Evolutionary conservation across 306 rosid genomes (phyloP).

Genomic region (Nissolia schottii): DNA sequence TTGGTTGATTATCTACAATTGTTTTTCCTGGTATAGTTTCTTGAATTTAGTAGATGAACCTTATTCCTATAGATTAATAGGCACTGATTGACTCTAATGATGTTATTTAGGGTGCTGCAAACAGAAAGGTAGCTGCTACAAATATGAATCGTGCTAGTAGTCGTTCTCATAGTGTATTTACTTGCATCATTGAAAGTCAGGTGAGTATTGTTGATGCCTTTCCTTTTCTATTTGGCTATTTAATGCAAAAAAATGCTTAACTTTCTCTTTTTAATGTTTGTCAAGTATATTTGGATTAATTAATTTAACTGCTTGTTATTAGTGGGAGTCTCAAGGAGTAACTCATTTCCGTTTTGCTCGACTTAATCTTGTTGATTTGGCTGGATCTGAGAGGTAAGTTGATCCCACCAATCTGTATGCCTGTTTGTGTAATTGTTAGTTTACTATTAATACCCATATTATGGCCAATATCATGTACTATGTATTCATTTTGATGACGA

Average conservation of each 20-base stretch:
- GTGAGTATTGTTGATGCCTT: slow-evolving; percentile 35
- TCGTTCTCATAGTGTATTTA: slow-evolving; percentile 97
- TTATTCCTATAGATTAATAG: neutral
- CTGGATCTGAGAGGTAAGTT: slow-evolving; percentile 96
- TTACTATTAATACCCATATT: neutral
- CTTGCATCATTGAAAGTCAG: slow-evolving; percentile 92
- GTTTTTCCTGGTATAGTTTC: neutral
- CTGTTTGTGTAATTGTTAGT: neutral
- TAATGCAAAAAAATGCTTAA: neutral
- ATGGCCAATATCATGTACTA: neutral
- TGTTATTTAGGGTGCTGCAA: slow-evolving; percentile 74
- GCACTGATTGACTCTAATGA: slow-evolving; percentile 16
- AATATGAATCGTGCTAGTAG: slow-evolving; percentile 98
- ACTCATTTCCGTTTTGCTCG: slow-evolving; percentile 91
- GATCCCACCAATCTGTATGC: neutral
- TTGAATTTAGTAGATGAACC: slow-evolving; percentile 6
- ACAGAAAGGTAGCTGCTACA: slow-evolving; percentile 96
- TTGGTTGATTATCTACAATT: neutral
- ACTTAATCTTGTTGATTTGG: slow-evolving; percentile 96
- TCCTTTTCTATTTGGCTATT: neutral
- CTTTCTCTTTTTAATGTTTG: slow-evolving; percentile 6
- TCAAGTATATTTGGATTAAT: slow-evolving; percentile 5
- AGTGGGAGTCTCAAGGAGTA: slow-evolving; percentile 99
- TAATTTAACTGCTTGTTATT: slow-evolving; percentile 23
- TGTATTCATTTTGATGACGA: slow-evolving; percentile 27